Evolutionary conservation across 2,329 filamentous ascomycete species (phyloP).

Genomic region (Phialophora macrospora): DNA sequence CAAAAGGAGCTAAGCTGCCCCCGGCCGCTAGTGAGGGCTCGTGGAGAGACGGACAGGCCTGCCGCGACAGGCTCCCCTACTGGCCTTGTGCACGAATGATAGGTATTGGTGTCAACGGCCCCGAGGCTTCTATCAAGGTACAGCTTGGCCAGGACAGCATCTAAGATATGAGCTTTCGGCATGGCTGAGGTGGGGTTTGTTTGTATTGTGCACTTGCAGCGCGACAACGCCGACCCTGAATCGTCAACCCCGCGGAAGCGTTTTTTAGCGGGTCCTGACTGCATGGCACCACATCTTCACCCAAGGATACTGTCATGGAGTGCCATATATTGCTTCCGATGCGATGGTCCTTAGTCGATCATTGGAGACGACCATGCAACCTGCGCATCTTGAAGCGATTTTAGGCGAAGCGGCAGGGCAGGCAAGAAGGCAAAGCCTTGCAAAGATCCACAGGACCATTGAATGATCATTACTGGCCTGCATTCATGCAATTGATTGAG

Average conservation of each 20-base stretch:
- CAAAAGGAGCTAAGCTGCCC: neutral
- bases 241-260: neutral
- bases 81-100: neutral
- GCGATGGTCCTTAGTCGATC: neutral
- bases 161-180: neutral
- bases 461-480: neutral
- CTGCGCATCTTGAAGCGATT: neutral
- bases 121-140: neutral
- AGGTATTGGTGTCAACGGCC: neutral
- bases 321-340: neutral
- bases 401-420: neutral
- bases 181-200: neutral
- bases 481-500: neutral
- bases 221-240: neutral
- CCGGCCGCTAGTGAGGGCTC: no score
- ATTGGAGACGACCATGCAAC: neutral
- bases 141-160: neutral
- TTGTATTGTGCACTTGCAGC: neutral
- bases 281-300: neutral
- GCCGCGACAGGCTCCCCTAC: neutral
- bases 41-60: neutral
- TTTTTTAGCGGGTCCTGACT: neutral
- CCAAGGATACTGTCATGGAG: neutral
- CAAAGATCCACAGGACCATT: neutral
- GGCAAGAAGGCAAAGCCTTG: neutral